Conservation (phyloP, 2,329 filamentous ascomycete genomes). For the Periconia sp. region DNA sequence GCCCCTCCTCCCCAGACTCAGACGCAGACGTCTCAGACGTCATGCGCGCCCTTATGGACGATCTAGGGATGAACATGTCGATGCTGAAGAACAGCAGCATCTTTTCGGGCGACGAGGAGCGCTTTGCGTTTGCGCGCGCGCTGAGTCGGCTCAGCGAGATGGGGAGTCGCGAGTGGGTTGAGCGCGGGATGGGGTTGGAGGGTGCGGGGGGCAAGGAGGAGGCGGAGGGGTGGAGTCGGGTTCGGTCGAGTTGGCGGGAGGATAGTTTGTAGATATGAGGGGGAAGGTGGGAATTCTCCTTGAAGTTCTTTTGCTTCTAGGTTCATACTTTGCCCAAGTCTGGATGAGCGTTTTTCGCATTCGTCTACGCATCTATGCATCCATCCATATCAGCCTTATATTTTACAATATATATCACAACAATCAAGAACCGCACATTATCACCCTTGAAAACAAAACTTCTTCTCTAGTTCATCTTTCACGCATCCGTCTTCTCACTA, state of each 20-base stretch:
- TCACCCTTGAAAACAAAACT: no score
- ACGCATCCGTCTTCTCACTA: no score
- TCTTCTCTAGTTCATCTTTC: no score
- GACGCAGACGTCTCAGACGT: slow-evolving; percentile 62
- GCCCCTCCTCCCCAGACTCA: slow-evolving; percentile 44
- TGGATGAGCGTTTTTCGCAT: no score
- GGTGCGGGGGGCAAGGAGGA: slow-evolving; percentile 65
- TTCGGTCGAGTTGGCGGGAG: slow-evolving; percentile 66
- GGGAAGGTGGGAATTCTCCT: no score
- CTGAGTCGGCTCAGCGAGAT: slow-evolving; percentile 85
- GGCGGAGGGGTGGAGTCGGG: slow-evolving; percentile 65
- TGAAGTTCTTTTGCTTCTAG: no score
- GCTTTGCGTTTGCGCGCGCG: slow-evolving; percentile 92
- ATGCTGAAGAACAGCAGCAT: slow-evolving; percentile 83
- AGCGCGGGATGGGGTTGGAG: slow-evolving; percentile 70
- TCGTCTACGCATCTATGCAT: no score
- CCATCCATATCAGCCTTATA: no score
- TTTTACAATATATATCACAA: no score
- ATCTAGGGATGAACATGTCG: slow-evolving; percentile 80
- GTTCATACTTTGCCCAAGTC: no score
- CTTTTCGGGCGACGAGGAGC: slow-evolving; percentile 93
- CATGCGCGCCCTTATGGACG: slow-evolving; percentile 82
- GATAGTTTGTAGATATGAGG: slow-evolving; percentile 27
- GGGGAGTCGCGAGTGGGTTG: slow-evolving; percentile 94
- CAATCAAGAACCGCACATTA: no score